Percentiles rank a stretch among this genome's conserved stretches.
Conservation (phyloP, 2,329 filamentous ascomycete genomes). For the Ophiostoma tasmaniense region DNA sequence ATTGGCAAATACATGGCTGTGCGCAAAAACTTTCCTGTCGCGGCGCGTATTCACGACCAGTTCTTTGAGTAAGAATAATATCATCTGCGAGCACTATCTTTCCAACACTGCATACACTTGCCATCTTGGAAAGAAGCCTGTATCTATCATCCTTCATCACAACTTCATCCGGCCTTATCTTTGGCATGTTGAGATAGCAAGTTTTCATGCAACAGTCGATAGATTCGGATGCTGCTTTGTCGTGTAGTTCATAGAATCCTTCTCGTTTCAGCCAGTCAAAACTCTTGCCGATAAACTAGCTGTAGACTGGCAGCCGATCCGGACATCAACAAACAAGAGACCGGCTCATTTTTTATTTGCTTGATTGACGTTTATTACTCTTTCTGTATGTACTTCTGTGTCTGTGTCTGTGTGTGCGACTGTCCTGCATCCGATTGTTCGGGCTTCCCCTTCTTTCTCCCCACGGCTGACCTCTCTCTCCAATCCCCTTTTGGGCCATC, state of each 20-base stretch:
- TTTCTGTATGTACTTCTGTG: neutral
- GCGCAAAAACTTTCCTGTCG: neutral
- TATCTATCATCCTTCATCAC: neutral
- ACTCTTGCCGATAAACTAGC: neutral
- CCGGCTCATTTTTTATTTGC: neutral
- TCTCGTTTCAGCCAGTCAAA: neutral
- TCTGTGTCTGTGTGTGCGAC: neutral
- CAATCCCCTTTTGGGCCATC: neutral
- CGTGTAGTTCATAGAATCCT: neutral
- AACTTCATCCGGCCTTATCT: neutral
- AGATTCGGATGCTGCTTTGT: neutral
- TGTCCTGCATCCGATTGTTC: neutral
- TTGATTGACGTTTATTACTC: neutral
- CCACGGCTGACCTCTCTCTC: neutral
- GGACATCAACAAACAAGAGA: neutral
- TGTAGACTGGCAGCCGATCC: neutral
- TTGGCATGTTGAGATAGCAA: neutral
- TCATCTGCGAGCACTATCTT: neutral
- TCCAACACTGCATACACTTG: neutral
- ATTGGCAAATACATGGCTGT: neutral
- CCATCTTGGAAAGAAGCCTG: neutral
- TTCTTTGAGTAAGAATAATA: neutral
- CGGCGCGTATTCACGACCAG: neutral
- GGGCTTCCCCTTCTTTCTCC: neutral
- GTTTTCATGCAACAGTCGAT: neutral